A percentile compares a stretch with the other conserved stretches of the same genome.
Evolutionary conservation across 179 eudicot species (phyloP).

Genomic region (Carnegiea gigantea): DNA sequence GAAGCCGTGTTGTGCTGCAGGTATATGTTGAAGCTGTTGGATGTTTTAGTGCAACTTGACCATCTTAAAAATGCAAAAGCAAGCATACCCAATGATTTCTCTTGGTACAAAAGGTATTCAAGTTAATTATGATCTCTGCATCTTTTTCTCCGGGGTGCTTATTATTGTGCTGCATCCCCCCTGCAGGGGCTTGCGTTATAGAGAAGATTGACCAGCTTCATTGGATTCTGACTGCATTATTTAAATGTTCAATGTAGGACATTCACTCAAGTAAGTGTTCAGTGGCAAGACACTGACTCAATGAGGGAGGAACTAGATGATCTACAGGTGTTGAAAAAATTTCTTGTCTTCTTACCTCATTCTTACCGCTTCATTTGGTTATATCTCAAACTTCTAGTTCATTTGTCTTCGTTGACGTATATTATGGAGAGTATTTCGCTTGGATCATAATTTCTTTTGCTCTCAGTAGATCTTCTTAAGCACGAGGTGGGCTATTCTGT

Average conservation of each 20-base stretch:
- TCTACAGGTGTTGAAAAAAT: conserved; percentile 60
- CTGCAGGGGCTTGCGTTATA: neutral
- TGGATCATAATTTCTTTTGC: conserved; percentile 19
- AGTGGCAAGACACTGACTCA: conserved; percentile 97
- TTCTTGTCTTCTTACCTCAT: conserved; percentile 13
- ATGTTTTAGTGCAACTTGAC: conserved; percentile 94
- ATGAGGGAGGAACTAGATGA: conserved; percentile 99
- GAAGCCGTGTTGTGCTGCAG: conserved; percentile 42
- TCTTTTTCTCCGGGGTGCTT: neutral
- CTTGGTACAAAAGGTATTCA: conserved; percentile 96
- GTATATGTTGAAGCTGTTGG: conserved; percentile 98
- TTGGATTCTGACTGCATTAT: neutral
- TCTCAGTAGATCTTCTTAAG: conserved; percentile 86
- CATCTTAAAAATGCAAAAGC: conserved; percentile 99
- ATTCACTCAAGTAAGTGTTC: conserved; percentile 96
- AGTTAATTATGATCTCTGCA: neutral
- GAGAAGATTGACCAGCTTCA: neutral
- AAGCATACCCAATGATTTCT: conserved; percentile 98
- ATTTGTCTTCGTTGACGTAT: neutral
- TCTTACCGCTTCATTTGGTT: neutral
- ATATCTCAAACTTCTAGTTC: neutral
- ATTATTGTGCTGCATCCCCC: neutral
- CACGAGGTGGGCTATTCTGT: conserved; percentile 97
- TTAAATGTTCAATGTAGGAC: conserved; percentile 49
- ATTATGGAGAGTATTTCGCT: conserved; percentile 15